Conservation (phyloP, 176 grass and related monocot species). For the Aegilops longissima region DNA sequence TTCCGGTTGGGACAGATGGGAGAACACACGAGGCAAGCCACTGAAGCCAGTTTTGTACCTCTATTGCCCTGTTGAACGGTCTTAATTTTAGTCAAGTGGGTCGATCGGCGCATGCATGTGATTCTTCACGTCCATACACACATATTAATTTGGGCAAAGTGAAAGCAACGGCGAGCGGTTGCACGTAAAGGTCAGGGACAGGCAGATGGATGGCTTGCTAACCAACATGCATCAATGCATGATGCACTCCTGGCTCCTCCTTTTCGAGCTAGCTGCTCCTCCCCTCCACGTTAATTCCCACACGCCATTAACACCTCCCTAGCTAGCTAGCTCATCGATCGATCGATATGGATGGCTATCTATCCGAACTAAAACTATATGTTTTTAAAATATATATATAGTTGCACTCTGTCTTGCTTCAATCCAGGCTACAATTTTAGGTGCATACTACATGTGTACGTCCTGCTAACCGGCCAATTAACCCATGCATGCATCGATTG, state of each 20-base stretch:
- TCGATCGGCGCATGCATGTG: neutral
- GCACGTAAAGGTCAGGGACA: conserved; percentile 8
- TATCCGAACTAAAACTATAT: too few relatives aligned
- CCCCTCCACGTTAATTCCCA: too few relatives aligned
- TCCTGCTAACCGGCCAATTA: neutral
- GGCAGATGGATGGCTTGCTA: neutral
- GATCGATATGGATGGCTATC: too few relatives aligned
- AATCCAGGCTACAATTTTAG: neutral
- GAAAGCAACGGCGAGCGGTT: conserved; percentile 15
- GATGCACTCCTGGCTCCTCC: neutral
- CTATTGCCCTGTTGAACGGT: neutral
- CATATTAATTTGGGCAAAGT: neutral
- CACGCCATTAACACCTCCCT: neutral
- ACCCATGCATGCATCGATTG: neutral
- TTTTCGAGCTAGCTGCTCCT: neutral
- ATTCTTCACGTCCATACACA: neutral
- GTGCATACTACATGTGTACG: too few relatives aligned
- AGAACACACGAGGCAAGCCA: neutral
- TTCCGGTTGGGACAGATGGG: neutral
- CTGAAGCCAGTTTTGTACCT: too few relatives aligned
- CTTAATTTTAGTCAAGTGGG: neutral
- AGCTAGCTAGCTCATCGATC: neutral
- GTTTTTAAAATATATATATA: neutral
- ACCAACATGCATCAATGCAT: neutral
- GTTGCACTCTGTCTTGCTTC: neutral